phyloP scores from a whole-genome alignment of 164 flowering plant genomes.

The Paratinospora sagittata region DNA sequence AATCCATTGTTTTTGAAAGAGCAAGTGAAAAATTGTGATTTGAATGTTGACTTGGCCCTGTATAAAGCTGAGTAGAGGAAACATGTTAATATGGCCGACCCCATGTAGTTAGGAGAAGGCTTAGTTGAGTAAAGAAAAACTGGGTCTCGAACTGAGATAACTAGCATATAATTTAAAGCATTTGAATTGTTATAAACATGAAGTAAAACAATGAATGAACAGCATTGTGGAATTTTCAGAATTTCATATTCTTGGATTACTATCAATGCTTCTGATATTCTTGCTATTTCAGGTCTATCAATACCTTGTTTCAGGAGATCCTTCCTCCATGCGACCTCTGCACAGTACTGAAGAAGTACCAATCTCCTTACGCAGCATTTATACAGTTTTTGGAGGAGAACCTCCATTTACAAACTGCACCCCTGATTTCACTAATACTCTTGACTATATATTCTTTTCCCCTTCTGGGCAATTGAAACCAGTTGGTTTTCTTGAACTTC shows the following conservation, averaged over 20 bases:
- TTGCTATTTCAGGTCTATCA: conserved; percentile 60
- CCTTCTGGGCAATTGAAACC: conserved; percentile 57
- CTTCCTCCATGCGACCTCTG: conserved; percentile 10
- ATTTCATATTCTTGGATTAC: neutral
- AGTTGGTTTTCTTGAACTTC: conserved; percentile 69
- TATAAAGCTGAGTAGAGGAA: neutral
- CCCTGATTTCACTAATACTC: conserved; percentile 85
- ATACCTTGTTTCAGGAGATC: conserved; percentile 57
- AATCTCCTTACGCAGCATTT: conserved; percentile 54
- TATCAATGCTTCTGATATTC: neutral
- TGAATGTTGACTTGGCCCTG: too few relatives aligned
- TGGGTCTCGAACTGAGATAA: too few relatives aligned
- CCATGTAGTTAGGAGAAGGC: too few relatives aligned
- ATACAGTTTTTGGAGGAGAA: conserved; percentile 66
- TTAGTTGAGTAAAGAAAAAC: too few relatives aligned
- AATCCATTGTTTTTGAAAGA: too few relatives aligned
- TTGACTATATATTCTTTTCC: conserved; percentile 77
- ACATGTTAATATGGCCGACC: neutral
- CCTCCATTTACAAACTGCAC: conserved; percentile 90
- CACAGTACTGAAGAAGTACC: conserved; percentile 44
- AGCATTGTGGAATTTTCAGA: neutral
- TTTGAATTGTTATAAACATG: too few relatives aligned
- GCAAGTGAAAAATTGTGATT: too few relatives aligned
- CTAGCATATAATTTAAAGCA: too few relatives aligned
- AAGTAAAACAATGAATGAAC: neutral